These are phyloP conservation scores for Moricandia moricandioides DNA, from an alignment of 345 rosid species.

Conservation along the genomic window DNA sequence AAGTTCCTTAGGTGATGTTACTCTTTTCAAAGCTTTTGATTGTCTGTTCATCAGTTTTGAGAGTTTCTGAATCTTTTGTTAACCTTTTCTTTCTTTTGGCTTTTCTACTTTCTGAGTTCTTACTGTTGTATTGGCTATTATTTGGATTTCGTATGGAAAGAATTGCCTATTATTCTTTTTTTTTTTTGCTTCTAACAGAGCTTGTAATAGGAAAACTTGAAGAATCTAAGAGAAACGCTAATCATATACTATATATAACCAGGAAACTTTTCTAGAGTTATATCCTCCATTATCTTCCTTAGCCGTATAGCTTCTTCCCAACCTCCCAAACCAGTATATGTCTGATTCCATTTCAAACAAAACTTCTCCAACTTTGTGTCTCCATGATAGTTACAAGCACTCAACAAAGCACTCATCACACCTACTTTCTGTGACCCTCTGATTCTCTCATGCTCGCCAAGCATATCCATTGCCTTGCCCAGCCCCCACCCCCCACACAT, in stretches of 20 bases:
- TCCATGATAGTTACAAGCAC: slow-evolving; percentile 50
- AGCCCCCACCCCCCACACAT: too few relatives aligned
- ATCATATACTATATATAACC: slow-evolving; percentile 33
- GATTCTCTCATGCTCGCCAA: slow-evolving; percentile 45
- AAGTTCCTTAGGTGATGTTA: slow-evolving; percentile 15
- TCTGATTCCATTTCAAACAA: slow-evolving; percentile 56
- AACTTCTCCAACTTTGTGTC: slow-evolving; percentile 42
- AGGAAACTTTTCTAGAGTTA: slow-evolving; percentile 40
- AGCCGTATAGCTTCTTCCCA: slow-evolving; percentile 52
- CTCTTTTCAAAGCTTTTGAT: slow-evolving; percentile 12
- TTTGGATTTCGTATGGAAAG: background rate
- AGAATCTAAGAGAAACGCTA: slow-evolving; percentile 16
- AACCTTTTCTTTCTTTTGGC: background rate
- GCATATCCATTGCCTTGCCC: slow-evolving; percentile 37
- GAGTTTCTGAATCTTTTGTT: slow-evolving; percentile 3
- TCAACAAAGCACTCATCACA: slow-evolving; percentile 56
- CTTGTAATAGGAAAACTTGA: background rate
- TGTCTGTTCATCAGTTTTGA: slow-evolving; percentile 31
- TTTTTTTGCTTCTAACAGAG: background rate
- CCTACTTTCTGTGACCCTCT: slow-evolving; percentile 39
- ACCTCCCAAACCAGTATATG: slow-evolving; percentile 42
- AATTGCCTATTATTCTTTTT: background rate
- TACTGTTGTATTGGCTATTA: background rate
- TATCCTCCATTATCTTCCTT: slow-evolving; percentile 37
- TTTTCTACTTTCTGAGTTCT: background rate